These are phyloP conservation scores for Saccharum officinarum DNA, from an alignment of 176 grass and related monocot species.

Conservation along the genomic window DNA sequence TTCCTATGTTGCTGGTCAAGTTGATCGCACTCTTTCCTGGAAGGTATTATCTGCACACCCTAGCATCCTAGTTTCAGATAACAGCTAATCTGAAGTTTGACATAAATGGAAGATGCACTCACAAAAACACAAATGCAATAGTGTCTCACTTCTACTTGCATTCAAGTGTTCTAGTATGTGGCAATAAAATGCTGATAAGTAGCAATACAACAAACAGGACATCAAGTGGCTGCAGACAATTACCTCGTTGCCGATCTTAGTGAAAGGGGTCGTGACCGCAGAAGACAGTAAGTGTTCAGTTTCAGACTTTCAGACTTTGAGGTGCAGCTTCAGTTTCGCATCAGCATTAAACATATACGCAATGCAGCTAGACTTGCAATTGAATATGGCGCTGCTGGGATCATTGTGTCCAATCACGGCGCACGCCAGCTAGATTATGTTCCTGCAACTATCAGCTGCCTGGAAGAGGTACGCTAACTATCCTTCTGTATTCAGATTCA, in stretches of 20 bases:
- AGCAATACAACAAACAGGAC: conserved; percentile 47
- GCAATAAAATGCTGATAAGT: not conserved
- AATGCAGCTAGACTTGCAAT: conserved; percentile 74
- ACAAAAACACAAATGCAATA: not conserved
- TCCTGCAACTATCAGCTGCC: conserved; percentile 90
- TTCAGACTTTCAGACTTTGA: not conserved
- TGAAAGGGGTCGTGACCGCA: conserved; percentile 90
- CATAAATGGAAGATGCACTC: not conserved
- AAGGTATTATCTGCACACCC: conserved; percentile 46
- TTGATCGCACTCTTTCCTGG: conserved; percentile 79
- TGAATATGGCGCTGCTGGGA: conserved; percentile 65
- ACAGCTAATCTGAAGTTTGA: not conserved
- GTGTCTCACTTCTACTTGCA: not conserved
- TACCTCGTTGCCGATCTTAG: conserved; percentile 79
- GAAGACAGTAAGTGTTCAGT: conserved; percentile 70
- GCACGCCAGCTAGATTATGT: conserved; percentile 91
- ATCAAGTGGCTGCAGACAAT: conserved; percentile 84
- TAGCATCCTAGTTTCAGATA: not conserved
- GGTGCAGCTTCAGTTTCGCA: not conserved
- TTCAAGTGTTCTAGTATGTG: not conserved
- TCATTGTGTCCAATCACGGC: conserved; percentile 95
- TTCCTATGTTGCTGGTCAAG: conserved; percentile 66
- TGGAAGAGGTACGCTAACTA: conserved; percentile 70
- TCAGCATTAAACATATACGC: not conserved
- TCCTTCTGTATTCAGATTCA: not conserved